Evolutionary conservation across 805 yeast species (phyloP), one percentile per base, ranked within the genome.

Genomic region (Lipomyces sp.): DNA sequence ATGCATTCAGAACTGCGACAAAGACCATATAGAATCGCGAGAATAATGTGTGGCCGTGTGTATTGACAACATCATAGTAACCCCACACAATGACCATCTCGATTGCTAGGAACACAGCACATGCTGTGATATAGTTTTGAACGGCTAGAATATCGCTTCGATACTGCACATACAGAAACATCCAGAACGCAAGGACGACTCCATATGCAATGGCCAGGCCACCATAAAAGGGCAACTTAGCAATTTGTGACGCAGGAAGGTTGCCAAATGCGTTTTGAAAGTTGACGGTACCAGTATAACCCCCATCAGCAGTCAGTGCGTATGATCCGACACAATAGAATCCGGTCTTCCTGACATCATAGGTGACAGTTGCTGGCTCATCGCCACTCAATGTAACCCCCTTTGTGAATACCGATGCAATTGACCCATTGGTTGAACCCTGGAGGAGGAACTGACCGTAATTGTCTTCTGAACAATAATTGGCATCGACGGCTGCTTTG

Each of bases 231-330:
- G 97, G 92, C 69, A 95, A 82, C 73, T 93, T 91, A 35, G 98
- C 97, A 72, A 91, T 89, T 76, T 95, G 97, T 45, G 93, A 82
- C 4, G 97, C 99, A 39, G 96, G 86, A 64, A 95, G 81, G 66
- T 90, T 85, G 64, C 99, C 99, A 77, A 85, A 95, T 3, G 98
- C 90, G 79, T 93, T 95, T 80, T 92, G 95, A 79, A 91, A 95
- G 73, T 88, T 88, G 55, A 89, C 89, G n/a, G 79, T 77, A 15
- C 94, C 90, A 60, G 82, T 77, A 77, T 88, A 95, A 80, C 71
- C 64, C 10, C 79, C 76, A 18, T 74, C 70, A 11, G 76, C 73
- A 18, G 77, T 72, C 32, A 84, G 79, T 32, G 86, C 82, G 70
- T 81, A 86, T 0, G 96, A 88, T 1, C 92, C 87, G 53, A 94